Evolutionary conservation across 78 protist genomes (phyloP).

Genomic region (slime mould (Dictyostelium discoideum)): DNA sequence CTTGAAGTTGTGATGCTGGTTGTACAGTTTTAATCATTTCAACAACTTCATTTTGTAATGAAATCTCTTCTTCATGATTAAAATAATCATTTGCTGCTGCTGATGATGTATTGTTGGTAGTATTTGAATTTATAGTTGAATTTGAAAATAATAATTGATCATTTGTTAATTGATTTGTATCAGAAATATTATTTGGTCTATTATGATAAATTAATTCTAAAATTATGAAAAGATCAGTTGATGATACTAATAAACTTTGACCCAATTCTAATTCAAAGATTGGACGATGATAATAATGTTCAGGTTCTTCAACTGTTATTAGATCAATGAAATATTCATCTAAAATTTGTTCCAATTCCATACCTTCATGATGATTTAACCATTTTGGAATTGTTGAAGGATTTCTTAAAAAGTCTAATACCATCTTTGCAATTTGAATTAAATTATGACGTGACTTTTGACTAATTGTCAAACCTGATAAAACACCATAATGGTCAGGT

Average conservation of each 20-base stretch:
- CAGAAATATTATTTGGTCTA: conserved; percentile 19
- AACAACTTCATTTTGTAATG: conserved; percentile 38
- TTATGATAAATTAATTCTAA: conserved; percentile 63
- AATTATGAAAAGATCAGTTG: conserved; percentile 52
- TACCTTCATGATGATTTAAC: conserved; percentile 17
- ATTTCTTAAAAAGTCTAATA: conserved; percentile 13
- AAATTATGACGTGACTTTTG: conserved; percentile 71
- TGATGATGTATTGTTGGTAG: no score
- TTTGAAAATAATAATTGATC: background rate
- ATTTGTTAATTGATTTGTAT: background rate
- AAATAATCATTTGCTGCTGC: background rate
- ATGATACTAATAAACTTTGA: conserved; percentile 59
- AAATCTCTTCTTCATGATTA: background rate
- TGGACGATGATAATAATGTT: conserved; percentile 54
- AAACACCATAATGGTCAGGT: conserved; percentile 69
- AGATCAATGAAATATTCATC: conserved; percentile 49
- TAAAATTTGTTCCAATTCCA: background rate
- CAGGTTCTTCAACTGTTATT: conserved; percentile 45
- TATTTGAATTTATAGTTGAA: no score
- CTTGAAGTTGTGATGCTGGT: conserved; percentile 59
- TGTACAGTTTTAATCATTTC: conserved; percentile 70
- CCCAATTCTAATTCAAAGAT: conserved; percentile 68
- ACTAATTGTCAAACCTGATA: conserved; percentile 44
- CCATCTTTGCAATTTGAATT: conserved; percentile 74
- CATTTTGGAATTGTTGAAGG: conserved; percentile 41